These are phyloP conservation scores for Boletus rubropictus DNA, from an alignment of 768 basidiomycete species.

Conservation along the genomic window DNA sequence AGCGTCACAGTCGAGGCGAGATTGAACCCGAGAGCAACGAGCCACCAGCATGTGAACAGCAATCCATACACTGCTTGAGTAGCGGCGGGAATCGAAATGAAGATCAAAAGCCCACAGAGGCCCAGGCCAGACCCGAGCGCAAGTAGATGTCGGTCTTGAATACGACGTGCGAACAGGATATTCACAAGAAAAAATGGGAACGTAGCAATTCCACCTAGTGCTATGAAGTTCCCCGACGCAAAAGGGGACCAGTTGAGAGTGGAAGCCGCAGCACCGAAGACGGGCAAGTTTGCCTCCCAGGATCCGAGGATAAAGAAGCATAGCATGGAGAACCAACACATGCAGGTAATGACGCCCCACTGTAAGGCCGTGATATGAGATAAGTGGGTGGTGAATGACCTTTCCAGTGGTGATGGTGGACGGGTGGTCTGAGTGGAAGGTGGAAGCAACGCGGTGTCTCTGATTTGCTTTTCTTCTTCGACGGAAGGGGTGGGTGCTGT, in stretches of 20 bases:
- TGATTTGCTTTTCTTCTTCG: conserved; percentile 3
- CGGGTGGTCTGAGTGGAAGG: neutral
- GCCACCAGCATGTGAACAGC: conserved; percentile 39
- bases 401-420: neutral
- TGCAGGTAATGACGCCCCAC: conserved; percentile 52
- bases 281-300: conserved; percentile 65
- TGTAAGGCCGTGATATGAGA: conserved; percentile 27
- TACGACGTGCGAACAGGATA: conserved; percentile 48
- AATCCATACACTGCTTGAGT: conserved; percentile 41
- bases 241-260: conserved; percentile 54
- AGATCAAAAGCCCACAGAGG: conserved; percentile 45
- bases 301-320: conserved; percentile 66
- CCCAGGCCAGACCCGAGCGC: conserved; percentile 49
- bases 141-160: conserved; percentile 58
- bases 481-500: neutral
- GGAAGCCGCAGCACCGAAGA: conserved; percentile 42
- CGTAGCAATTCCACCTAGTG: conserved; percentile 53
- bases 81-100: conserved; percentile 41
- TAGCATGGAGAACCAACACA: conserved; percentile 68
- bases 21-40: conserved; percentile 68
- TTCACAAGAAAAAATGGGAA: conserved; percentile 66
- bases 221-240: conserved; percentile 65
- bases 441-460: neutral
- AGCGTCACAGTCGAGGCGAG: conserved; percentile 65
- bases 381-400: conserved; percentile 7